Percentiles rank a stretch among this genome's conserved stretches.
Conservation (phyloP, 148 eudicot species). For the Persicaria tinctoria region DNA sequence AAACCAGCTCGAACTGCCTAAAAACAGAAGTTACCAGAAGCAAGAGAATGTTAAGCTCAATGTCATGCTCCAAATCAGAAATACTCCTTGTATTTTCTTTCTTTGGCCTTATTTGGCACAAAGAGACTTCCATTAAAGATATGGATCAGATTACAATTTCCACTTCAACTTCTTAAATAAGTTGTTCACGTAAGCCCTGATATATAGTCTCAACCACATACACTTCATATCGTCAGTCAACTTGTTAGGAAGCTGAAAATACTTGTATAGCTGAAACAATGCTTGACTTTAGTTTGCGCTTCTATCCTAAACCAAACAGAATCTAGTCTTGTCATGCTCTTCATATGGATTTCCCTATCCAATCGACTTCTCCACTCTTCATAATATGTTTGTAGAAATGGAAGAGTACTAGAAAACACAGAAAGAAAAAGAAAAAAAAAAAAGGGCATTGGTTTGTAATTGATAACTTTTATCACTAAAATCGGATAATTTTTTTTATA, state of each 20-base stretch:
- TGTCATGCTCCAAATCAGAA: background rate
- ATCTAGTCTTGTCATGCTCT: background rate
- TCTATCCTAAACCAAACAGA: background rate
- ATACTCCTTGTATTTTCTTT: background rate
- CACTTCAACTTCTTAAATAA: background rate
- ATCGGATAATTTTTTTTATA: no score
- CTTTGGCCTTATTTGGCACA: background rate
- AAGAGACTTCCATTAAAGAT: background rate
- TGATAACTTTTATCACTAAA: no score
- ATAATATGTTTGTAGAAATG: background rate
- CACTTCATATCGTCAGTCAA: background rate
- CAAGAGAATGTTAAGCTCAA: slow-evolving; percentile 1
- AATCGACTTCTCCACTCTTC: background rate
- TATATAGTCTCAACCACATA: background rate
- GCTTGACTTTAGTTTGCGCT: background rate
- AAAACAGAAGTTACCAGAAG: slow-evolving; percentile 2
- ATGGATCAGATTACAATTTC: background rate
- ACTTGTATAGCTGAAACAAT: background rate
- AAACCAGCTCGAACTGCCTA: slow-evolving; percentile 85
- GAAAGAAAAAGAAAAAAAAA: no score
- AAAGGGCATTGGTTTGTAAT: no score
- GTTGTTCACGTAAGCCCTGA: background rate
- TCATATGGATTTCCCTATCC: slow-evolving; percentile 1
- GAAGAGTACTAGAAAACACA: background rate
- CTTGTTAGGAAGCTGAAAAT: background rate